A percentile compares a stretch with the other conserved stretches of the same genome.
Conservation (phyloP, 345 rosid species). For the Firmiana major region DNA sequence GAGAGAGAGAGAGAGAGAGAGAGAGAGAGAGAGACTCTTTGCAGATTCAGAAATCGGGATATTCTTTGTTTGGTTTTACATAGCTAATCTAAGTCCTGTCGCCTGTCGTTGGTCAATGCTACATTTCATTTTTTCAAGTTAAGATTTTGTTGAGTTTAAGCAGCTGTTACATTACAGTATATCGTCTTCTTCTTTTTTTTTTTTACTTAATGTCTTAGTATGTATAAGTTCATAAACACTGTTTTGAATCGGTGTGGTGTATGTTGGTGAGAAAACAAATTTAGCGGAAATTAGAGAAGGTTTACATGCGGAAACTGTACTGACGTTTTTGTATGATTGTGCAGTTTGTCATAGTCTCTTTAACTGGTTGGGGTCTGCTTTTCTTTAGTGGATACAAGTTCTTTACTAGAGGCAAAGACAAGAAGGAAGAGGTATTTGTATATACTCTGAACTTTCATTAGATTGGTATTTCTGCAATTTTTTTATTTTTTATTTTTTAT, state of each 20-base stretch:
- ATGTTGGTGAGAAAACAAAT: not conserved
- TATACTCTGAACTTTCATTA: not conserved
- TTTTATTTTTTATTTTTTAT: no score
- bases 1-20: no score
- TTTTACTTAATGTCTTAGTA: not conserved
- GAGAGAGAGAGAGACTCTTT: no score
- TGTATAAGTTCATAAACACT: not conserved
- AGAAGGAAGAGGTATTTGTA: constrained; percentile 49
- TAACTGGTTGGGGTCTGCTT: constrained; percentile 59
- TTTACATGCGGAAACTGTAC: not conserved
- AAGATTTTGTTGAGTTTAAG: not conserved
- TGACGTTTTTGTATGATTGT: constrained; percentile 7
- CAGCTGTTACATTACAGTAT: not conserved
- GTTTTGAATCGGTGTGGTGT: not conserved
- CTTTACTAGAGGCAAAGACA: constrained; percentile 39
- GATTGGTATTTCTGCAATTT: not conserved
- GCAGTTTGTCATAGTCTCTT: constrained; percentile 70
- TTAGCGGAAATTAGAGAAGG: not conserved
- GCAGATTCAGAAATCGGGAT: not conserved
- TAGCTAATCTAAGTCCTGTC: not conserved
- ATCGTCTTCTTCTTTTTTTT: not conserved
- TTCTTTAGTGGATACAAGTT: constrained; percentile 55
- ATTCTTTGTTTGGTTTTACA: not conserved
- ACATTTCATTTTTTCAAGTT: not conserved
- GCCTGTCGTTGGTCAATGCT: not conserved